phyloP scores from a whole-genome alignment of 805 yeast species.

The Zygosaccharomyces siamensis region DNA sequence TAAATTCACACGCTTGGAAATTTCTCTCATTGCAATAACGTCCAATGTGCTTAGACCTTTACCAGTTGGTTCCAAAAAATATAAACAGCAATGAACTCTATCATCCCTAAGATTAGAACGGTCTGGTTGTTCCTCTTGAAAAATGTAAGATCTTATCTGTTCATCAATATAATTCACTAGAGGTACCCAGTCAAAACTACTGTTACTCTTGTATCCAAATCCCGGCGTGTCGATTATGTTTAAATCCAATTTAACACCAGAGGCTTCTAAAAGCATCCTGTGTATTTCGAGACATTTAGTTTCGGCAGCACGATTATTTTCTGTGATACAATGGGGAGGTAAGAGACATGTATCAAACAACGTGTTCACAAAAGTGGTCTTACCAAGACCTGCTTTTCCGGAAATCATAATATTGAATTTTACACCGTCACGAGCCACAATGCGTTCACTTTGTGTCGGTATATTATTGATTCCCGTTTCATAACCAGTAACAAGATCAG shows the following conservation, averaged over 20 bases:
- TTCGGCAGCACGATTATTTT: conserved; percentile 34
- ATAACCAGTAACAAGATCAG: conserved; percentile 5
- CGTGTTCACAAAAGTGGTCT: conserved; percentile 75
- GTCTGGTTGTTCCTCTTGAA: conserved; percentile 74
- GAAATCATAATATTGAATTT: conserved; percentile 77
- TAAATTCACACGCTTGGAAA: conserved; percentile 68
- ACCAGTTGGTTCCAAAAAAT: conserved; percentile 70
- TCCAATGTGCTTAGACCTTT: conserved; percentile 61
- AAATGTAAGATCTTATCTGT: conserved; percentile 61
- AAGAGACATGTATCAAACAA: conserved; percentile 52
- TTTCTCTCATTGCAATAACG: conserved; percentile 63
- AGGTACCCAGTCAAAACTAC: conserved; percentile 61
- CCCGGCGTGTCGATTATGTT: conserved; percentile 72
- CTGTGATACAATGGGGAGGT: conserved; percentile 41
- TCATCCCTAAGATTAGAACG: conserved; percentile 51
- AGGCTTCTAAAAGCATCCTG: conserved; percentile 54
- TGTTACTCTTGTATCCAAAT: conserved; percentile 67
- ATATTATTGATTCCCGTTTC: conserved; percentile 28
- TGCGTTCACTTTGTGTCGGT: conserved; percentile 30
- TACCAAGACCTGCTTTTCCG: conserved; percentile 84
- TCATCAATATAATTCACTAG: conserved; percentile 72
- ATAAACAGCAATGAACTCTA: conserved; percentile 80
- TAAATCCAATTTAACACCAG: conserved; percentile 53
- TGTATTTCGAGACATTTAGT: conserved; percentile 29
- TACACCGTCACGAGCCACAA: conserved; percentile 53